Evolutionary conservation across 257 asterid species (phyloP).

Genomic region (Asclepias syriaca): DNA sequence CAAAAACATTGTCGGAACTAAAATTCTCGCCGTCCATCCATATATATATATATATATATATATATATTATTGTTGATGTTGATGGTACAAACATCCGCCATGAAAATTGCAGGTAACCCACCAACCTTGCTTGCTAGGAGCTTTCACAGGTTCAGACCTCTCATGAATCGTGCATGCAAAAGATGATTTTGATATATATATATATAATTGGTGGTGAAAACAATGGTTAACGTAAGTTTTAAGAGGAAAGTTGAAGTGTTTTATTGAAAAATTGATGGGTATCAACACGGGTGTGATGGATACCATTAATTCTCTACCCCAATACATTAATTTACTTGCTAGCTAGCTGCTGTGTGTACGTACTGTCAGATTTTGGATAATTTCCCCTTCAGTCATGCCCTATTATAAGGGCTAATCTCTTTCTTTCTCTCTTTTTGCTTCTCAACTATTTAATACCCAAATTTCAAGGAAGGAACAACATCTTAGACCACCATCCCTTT

Average conservation of each 20-base stretch:
- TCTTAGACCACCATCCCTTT: too few relatives aligned
- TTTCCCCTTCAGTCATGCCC: slow-evolving; percentile 1
- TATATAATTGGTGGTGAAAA: background rate
- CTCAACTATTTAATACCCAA: background rate
- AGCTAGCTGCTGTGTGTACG: too few relatives aligned
- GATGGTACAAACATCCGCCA: slow-evolving; percentile 3
- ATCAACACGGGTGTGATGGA: background rate
- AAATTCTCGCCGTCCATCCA: background rate
- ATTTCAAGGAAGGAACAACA: background rate
- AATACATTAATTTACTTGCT: background rate
- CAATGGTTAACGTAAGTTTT: background rate
- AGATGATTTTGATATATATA: background rate
- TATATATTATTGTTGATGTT: background rate
- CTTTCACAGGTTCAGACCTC: slow-evolving; percentile 3
- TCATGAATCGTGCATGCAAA: slow-evolving; percentile 13
- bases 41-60: background rate
- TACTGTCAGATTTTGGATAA: background rate
- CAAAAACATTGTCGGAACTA: background rate
- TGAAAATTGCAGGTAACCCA: background rate
- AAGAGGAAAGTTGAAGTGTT: background rate
- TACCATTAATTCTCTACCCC: background rate
- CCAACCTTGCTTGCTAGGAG: background rate
- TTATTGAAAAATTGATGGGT: background rate
- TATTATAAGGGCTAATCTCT: background rate
- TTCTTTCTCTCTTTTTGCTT: too few relatives aligned